Evolutionary conservation across 352 stramenopile species (phyloP).

Genomic region (Phytophthora boehmeriae): DNA sequence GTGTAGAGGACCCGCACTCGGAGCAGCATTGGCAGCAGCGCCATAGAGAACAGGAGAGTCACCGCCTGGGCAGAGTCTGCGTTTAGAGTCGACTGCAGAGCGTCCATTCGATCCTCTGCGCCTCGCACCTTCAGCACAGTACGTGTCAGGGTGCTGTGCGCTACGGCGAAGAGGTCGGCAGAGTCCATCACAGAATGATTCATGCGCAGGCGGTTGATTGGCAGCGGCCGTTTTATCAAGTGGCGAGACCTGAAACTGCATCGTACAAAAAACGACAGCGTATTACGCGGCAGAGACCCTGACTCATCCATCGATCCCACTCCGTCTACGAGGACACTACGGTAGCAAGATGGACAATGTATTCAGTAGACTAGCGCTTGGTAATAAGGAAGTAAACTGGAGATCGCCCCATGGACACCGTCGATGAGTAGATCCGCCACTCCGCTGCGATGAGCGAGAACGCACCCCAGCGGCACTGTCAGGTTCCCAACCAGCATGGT

Average conservation of each 20-base stretch:
- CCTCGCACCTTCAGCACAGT: slow-evolving; percentile 41
- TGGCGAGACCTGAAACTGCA: slow-evolving; percentile 12
- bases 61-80: slow-evolving; percentile 36
- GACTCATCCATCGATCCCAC: too few relatives aligned
- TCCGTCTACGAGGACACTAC: neutral
- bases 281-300: slow-evolving; percentile 9
- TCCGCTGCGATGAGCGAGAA: slow-evolving; percentile 28
- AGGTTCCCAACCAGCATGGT: slow-evolving; percentile 38
- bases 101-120: slow-evolving; percentile 15
- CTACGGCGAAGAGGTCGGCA: slow-evolving; percentile 25
- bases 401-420: slow-evolving; percentile 2
- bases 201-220: neutral
- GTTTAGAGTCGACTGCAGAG: neutral
- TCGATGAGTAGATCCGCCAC: slow-evolving; percentile 22
- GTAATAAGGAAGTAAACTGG: too few relatives aligned
- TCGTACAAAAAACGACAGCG: too few relatives aligned
- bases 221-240: slow-evolving; percentile 13
- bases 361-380: neutral
- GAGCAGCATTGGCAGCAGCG: slow-evolving; percentile 41
- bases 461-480: slow-evolving; percentile 35
- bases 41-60: slow-evolving; percentile 41
- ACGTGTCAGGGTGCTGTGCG: slow-evolving; percentile 34
- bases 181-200: slow-evolving; percentile 24
- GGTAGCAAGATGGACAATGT: neutral
- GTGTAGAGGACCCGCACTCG: slow-evolving; percentile 53